Conservation (phyloP, 371 early-diverging fungal genomes). For the Mucor velutinosus region DNA sequence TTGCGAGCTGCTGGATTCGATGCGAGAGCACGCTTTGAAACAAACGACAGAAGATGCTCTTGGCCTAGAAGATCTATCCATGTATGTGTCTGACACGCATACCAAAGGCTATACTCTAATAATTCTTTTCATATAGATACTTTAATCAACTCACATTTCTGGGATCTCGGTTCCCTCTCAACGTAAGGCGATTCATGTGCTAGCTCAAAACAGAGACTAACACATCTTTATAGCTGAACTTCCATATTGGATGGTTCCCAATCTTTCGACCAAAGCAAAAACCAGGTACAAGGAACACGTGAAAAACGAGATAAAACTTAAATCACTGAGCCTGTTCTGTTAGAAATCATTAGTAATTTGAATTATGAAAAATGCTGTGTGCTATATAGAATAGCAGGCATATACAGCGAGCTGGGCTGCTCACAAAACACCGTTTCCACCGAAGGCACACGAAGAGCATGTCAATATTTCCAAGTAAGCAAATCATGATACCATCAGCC, state of each 20-base stretch:
- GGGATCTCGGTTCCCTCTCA: constrained; percentile 44
- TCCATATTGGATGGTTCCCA: constrained; percentile 26
- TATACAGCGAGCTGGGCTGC: constrained; percentile 78
- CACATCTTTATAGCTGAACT: constrained; percentile 8
- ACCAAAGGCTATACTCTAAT: background rate
- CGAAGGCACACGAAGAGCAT: constrained; percentile 78
- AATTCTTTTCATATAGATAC: constrained; percentile 28
- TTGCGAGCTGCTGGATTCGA: constrained; percentile 25
- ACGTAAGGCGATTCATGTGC: constrained; percentile 21
- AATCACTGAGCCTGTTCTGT: constrained; percentile 1
- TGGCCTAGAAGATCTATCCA: constrained; percentile 31
- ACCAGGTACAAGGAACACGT: constrained; percentile 25
- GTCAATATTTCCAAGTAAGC: constrained; percentile 74
- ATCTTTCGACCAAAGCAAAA: constrained; percentile 17
- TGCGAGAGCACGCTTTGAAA: constrained; percentile 28
- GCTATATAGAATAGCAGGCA: constrained; percentile 81
- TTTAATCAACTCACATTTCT: constrained; percentile 47
- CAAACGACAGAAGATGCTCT: constrained; percentile 13
- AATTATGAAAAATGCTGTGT: constrained; percentile 83
- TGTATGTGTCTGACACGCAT: constrained; percentile 13
- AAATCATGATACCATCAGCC: background rate
- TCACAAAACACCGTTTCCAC: constrained; percentile 62
- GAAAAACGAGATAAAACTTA: background rate
- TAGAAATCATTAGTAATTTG: constrained; percentile 51
- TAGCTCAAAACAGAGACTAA: background rate